Base-by-base conservation (phyloP, 148 eudicot species). In the Camellia granthamiana region DNA sequence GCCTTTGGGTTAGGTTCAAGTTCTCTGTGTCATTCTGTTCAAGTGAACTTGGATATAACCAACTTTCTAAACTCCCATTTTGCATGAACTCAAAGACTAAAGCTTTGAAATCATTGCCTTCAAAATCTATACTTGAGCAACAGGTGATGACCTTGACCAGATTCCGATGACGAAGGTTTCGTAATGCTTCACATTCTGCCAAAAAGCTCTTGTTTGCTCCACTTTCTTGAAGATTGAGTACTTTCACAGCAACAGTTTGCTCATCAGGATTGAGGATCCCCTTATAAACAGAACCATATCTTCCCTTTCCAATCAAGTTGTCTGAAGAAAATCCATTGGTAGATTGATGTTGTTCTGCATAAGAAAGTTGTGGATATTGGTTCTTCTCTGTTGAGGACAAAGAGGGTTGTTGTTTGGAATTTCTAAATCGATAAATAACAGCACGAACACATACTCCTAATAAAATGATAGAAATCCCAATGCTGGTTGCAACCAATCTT, bases 61-160 rank as follows among this genome's bases (percentile, higher is more conserved):
- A 84, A 23, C 62, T 81, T 18, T 84, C 84, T 16, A 84, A 56
- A 67, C 77, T 84, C 74, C 84, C 87, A 74, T 78, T 84, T 42
- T 72, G 64, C 84, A 84, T 81, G 62, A 66, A 84, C 56, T 81
- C 78, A 59, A 67, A 80, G 1, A 84, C 75, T 70, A 80, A 77
- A 8, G 83, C 83, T 44, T 72, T 84, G 51, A 84, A 84, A 6
- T 76, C 63, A 12, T 55, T 72, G 13, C 86, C 81, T 56, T 80
- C 44, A 3, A 14, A 69, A 69, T 84, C 81, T 8, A 64, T 11
- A 56, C 77, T 75, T 6, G 82, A 81, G 74, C 84, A 84, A 69
- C 69, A 13, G 11, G 84, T 84, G 69, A 81, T 52, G 44, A 84
- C 62, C 76, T 78, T 84, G 12, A 81, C 79, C 3, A 84, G 84